Conservation (phyloP, 2,329 filamentous ascomycete species). For the Chrysosporium keratinophilum region DNA sequence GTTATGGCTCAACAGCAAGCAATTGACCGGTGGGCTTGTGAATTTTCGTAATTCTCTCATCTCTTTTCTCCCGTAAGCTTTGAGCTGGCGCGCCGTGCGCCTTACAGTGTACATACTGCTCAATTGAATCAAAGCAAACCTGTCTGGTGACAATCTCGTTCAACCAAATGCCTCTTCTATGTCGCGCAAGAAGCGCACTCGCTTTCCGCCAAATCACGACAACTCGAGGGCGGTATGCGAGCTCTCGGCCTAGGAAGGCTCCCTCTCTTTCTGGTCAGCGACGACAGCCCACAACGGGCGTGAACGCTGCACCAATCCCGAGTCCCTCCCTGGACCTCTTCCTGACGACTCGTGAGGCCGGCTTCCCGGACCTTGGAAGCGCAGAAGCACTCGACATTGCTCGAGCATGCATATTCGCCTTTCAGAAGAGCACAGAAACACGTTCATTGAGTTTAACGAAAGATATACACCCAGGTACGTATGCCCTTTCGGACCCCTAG, state of each 20-base stretch:
- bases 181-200: not conserved
- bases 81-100: no score
- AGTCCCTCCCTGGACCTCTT: constrained; percentile 3
- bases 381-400: constrained; percentile 6
- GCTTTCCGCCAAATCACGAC: not conserved
- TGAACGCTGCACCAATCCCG: not conserved
- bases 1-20: no score
- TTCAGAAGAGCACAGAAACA: not conserved
- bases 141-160: no score
- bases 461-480: constrained; percentile 1
- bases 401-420: constrained; percentile 8
- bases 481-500: not conserved
- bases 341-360: not conserved
- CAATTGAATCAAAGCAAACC: no score
- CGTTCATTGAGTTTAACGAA: not conserved
- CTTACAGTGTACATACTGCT: no score
- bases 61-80: not conserved
- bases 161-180: not conserved
- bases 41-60: not conserved
- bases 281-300: not conserved
- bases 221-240: not conserved
- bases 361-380: not conserved
- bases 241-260: not conserved
- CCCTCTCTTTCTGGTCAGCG: not conserved
- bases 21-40: no score